These are phyloP conservation scores for Dendrobium chrysotoxum DNA, from an alignment of 106 monocot genomes.

Conservation along the genomic window DNA sequence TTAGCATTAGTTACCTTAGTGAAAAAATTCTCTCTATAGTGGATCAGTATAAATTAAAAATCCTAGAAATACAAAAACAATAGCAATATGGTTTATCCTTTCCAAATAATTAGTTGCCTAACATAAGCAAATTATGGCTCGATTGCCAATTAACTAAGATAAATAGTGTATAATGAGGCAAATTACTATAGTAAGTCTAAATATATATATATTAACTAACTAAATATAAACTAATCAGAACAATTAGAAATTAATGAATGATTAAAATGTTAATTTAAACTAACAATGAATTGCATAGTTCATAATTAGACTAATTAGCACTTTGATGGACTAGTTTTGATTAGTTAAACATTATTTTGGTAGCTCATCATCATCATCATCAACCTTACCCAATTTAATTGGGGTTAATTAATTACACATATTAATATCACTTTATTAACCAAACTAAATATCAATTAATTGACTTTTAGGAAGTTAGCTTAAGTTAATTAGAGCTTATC, in stretches of 20 bases:
- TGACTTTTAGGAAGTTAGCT: background rate
- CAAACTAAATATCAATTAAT: background rate
- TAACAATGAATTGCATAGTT: background rate
- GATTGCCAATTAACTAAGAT: background rate
- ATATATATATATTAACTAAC: background rate
- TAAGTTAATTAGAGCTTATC: background rate
- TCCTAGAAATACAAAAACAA: too few species aligned
- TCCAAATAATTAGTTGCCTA: too few species aligned
- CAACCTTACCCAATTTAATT: background rate
- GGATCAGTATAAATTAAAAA: background rate
- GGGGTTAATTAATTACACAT: background rate
- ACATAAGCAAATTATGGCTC: background rate
- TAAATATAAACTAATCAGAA: background rate
- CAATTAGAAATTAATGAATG: background rate
- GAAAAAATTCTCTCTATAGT: background rate
- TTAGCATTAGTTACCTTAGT: background rate
- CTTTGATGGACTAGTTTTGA: background rate
- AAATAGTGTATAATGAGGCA: background rate
- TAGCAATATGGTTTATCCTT: too few species aligned
- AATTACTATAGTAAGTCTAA: background rate
- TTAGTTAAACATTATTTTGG: background rate
- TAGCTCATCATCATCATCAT: background rate
- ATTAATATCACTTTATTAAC: background rate
- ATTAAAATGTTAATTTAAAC: background rate
- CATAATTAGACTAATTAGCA: background rate